Conservation (phyloP, 768 basidiomycete species). For the Imleria badia region DNA sequence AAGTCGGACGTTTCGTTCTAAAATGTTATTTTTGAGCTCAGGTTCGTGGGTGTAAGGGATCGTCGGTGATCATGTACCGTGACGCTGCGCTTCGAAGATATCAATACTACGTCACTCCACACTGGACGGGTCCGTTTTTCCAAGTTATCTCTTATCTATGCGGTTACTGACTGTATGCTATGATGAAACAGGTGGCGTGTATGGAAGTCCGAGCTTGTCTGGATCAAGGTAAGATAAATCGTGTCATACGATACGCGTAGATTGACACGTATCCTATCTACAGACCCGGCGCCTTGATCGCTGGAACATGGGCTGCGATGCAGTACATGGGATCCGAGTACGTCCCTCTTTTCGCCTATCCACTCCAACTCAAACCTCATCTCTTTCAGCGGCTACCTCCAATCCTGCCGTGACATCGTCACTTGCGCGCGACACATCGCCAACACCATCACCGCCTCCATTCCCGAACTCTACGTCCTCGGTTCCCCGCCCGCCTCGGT, state of each 20-base stretch:
- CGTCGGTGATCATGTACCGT: too few species aligned
- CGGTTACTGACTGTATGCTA: not conserved
- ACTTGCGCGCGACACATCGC: slow-evolving; percentile 68
- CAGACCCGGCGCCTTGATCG: slow-evolving; percentile 89
- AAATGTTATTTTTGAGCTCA: too few species aligned
- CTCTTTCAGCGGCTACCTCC: slow-evolving; percentile 72
- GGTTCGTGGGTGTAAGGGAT: too few species aligned
- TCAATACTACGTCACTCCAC: slow-evolving; percentile 81
- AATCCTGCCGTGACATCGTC: slow-evolving; percentile 80
- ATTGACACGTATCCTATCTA: not conserved
- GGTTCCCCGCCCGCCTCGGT: slow-evolving; percentile 90
- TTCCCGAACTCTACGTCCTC: slow-evolving; percentile 84
- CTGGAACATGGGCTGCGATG: slow-evolving; percentile 96
- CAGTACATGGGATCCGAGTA: slow-evolving; percentile 88
- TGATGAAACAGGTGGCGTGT: slow-evolving; percentile 70
- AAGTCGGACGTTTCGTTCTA: slow-evolving; percentile 8
- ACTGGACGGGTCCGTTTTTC: slow-evolving; percentile 63
- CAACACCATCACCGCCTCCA: slow-evolving; percentile 59
- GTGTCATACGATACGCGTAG: not conserved
- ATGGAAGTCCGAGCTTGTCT: slow-evolving; percentile 85
- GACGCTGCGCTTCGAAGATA: slow-evolving; percentile 69
- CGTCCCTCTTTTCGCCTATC: slow-evolving; percentile 24
- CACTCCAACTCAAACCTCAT: not conserved
- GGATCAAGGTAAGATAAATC: slow-evolving; percentile 72
- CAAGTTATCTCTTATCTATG: not conserved